phyloP scores from a whole-genome alignment of 148 eudicot species.

The Cornus controversa region DNA sequence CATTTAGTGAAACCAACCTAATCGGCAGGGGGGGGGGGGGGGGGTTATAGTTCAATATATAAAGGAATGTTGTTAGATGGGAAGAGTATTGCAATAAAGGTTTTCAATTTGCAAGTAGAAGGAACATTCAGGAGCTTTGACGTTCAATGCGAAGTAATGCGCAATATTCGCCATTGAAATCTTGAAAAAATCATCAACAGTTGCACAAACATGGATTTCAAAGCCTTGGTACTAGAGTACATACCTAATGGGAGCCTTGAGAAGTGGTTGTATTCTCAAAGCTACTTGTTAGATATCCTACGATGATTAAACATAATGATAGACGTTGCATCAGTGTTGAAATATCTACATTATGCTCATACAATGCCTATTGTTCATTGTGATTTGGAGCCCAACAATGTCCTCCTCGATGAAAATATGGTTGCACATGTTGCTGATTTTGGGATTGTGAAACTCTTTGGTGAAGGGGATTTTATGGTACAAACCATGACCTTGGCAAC shows the following conservation, averaged over 20 bases:
- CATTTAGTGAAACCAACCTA: slow-evolving; percentile 22
- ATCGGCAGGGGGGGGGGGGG: slow-evolving; percentile 21
- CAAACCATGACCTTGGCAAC: slow-evolving; percentile 31
- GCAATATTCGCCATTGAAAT: slow-evolving; percentile 28
- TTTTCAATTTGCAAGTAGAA: slow-evolving; percentile 19
- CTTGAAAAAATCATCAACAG: slow-evolving; percentile 18
- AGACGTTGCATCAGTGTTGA: slow-evolving; percentile 27
- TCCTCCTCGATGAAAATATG: slow-evolving; percentile 30
- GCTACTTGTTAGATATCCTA: slow-evolving; percentile 7
- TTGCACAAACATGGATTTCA: slow-evolving; percentile 1
- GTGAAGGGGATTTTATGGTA: slow-evolving; percentile 10
- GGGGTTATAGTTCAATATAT: slow-evolving; percentile 19
- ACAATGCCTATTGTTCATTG: slow-evolving; percentile 27
- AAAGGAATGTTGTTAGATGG: slow-evolving; percentile 26
- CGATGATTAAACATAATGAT: slow-evolving; percentile 20
- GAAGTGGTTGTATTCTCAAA: slow-evolving; percentile 27
- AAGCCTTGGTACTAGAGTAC: slow-evolving; percentile 29
- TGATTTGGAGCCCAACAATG: slow-evolving; percentile 38
- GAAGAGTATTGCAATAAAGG: slow-evolving; percentile 22
- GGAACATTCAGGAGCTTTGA: slow-evolving; percentile 24
- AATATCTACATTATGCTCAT: slow-evolving; percentile 24
- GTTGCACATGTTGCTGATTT: slow-evolving; percentile 28
- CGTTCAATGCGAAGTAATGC: slow-evolving; percentile 20
- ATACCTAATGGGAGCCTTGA: slow-evolving; percentile 41
- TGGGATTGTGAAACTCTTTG: slow-evolving; percentile 26